Base-by-base conservation (phyloP, 1,139 yeast species). In the Starmera stellimalicola region DNA sequence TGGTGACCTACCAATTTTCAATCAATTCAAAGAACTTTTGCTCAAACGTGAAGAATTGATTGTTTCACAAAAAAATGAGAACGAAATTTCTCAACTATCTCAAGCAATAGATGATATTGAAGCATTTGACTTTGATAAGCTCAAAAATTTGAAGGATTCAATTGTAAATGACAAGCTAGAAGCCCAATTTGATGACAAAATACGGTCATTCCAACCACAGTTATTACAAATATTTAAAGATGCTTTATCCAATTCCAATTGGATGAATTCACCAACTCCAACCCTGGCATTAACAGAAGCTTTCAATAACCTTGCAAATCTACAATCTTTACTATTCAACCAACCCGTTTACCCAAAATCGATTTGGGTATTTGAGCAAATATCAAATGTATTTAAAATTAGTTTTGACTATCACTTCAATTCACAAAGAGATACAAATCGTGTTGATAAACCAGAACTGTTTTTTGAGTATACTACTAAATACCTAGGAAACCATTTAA, bases 371-470 rank as follows among this genome's bases (percentile, higher is more conserved):
- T 64, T 82, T 32, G 69, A 69, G 23, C 53, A 68, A 0, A 55
- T 85, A 20, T 60, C 80, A 0, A 62, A 66, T 28, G 78, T 80
- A 7, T 68, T 83, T 36, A 63, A 62, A 17, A 53, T 71, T 11
- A 68, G 91, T 37, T 83, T 87, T 51, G 65, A 70, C 29, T 88
- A 68, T 56, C 95, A 88, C 55, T 88, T 88, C 55, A 75, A 73
- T 37, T 50, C 60, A 1, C 56, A 67, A 11, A 62, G 65, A 31
- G 78, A 76, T 15, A 81, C 94, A 0, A 81, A 80, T 46, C 68
- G 77, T 37, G 55, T 77, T 25, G 80, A 82, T 36, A 78, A 77
- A 47, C 94, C 94, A 0, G 94, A 84, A 52, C 78, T 88, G 79
- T 73, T 79, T n/a, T 66, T 79, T 39, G 62, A 62, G 20, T 83